A percentile compares a stretch with the other conserved stretches of the same genome.
Conservation (phyloP, 441 rosid genomes). For the Biscutella auriculata region DNA sequence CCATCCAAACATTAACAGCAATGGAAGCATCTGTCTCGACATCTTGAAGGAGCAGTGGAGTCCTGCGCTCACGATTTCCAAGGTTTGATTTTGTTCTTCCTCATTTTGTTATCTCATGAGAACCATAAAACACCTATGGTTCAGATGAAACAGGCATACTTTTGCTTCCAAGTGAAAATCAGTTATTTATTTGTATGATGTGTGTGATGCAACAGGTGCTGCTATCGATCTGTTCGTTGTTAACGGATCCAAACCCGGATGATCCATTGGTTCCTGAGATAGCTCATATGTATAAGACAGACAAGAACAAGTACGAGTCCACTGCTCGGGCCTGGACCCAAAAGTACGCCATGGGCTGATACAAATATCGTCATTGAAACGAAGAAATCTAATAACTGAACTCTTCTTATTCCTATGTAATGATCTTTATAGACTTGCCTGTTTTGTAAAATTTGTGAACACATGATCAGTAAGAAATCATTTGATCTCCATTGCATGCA, state of each 20-base stretch:
- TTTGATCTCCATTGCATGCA: conserved; percentile 10
- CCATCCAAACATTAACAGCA: conserved; percentile 46
- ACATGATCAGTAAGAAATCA: conserved; percentile 4
- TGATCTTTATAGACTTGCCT: conserved; percentile 11
- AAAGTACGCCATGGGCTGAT: conserved; percentile 76
- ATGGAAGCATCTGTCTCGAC: conserved; percentile 29
- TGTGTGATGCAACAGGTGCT: conserved; percentile 33
- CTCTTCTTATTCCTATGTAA: conserved; percentile 16
- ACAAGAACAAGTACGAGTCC: conserved; percentile 64
- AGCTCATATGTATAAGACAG: conserved; percentile 84
- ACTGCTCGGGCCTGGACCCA: conserved; percentile 87
- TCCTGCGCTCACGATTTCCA: conserved; percentile 39
- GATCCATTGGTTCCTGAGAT: conserved; percentile 84
- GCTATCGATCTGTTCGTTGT: conserved; percentile 67
- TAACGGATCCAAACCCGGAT: conserved; percentile 81
- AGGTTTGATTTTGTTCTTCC: conserved; percentile 13
- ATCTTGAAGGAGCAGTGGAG: conserved; percentile 38
- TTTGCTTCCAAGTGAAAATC: background rate
- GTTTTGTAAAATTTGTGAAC: conserved; percentile 12
- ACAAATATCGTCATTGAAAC: background rate
- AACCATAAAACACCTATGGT: background rate
- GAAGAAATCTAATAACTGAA: conserved; percentile 5
- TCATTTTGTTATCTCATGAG: background rate
- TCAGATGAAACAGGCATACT: background rate
- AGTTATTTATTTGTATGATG: background rate